These are phyloP conservation scores for Chaetothyriales sp. DNA, from an alignment of 2,329 filamentous ascomycete genomes.

Conservation along the genomic window DNA sequence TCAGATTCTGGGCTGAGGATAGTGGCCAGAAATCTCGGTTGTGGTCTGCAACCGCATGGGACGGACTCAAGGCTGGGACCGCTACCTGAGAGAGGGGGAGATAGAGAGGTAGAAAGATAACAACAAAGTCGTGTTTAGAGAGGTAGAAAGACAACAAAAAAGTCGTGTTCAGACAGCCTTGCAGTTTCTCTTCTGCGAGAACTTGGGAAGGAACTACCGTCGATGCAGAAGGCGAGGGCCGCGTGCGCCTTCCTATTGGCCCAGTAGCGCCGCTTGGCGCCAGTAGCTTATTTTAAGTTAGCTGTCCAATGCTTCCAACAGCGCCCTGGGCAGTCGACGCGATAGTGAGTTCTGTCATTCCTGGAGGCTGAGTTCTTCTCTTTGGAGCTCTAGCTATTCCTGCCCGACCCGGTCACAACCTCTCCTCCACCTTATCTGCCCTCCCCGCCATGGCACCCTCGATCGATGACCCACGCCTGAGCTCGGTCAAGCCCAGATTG, in stretches of 20 bases:
- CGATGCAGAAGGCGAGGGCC: not conserved
- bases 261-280: not conserved
- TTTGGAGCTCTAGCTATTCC: not conserved
- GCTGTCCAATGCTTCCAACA: not conserved
- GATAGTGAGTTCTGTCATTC: not conserved
- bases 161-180: too few relatives aligned
- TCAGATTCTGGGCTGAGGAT: conserved; percentile 10
- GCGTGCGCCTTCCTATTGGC: not conserved
- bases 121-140: too few relatives aligned
- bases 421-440: not conserved
- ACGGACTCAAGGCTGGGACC: conserved; percentile 8
- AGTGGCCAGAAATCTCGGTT: conserved; percentile 3
- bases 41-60: conserved; percentile 7
- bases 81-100: not conserved
- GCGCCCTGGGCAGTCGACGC: not conserved
- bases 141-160: too few relatives aligned
- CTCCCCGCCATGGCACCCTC: conserved; percentile 14
- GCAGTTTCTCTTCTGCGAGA: too few relatives aligned
- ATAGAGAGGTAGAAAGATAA: not conserved
- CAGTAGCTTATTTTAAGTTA: not conserved
- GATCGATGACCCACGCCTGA: conserved; percentile 33
- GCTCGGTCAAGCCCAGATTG: conserved; percentile 52
- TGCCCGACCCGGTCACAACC: not conserved
- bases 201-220: too few relatives aligned
- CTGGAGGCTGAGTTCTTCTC: not conserved